A percentile compares a stretch with the other conserved stretches of the same genome.
phyloP scores from a whole-genome alignment of 2,329 filamentous ascomycete genomes.

The Venturia carpophila region DNA sequence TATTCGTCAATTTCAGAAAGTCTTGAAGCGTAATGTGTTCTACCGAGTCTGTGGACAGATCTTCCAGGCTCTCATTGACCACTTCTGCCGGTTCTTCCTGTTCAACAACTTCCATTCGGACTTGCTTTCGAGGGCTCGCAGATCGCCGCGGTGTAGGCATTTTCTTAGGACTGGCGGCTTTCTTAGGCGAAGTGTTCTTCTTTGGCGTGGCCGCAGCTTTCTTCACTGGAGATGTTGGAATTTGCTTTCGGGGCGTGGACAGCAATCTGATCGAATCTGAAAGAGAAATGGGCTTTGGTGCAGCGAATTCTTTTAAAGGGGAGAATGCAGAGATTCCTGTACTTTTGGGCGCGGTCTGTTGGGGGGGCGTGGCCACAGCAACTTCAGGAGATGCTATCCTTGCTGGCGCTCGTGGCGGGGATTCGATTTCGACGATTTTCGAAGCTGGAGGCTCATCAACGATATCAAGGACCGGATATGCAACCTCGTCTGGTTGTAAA shows the following conservation, averaged over 20 bases:
- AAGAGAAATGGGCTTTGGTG: constrained; percentile 22
- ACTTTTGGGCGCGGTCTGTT: background rate
- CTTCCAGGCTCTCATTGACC: constrained; percentile 27
- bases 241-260: constrained; percentile 42
- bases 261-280: constrained; percentile 41
- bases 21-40: constrained; percentile 76
- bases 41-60: constrained; percentile 43
- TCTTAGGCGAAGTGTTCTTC: constrained; percentile 28
- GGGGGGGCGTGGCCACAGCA: constrained; percentile 7
- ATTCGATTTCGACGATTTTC: background rate
- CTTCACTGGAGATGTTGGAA: constrained; percentile 36
- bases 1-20: constrained; percentile 90
- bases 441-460: background rate
- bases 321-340: constrained; percentile 9
- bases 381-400: background rate
- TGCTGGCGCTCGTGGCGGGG: background rate
- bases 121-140: constrained; percentile 16
- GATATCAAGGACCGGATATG: background rate
- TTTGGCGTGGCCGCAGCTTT: constrained; percentile 28
- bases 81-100: constrained; percentile 24
- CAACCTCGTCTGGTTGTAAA: background rate
- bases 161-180: constrained; percentile 32
- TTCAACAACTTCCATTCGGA: constrained; percentile 20
- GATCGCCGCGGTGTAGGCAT: constrained; percentile 28
- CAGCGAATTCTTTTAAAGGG: constrained; percentile 12